Evolutionary conservation across 495 filamentous ascomycete species (phyloP).

Genomic region (Usnea hakonensis): DNA sequence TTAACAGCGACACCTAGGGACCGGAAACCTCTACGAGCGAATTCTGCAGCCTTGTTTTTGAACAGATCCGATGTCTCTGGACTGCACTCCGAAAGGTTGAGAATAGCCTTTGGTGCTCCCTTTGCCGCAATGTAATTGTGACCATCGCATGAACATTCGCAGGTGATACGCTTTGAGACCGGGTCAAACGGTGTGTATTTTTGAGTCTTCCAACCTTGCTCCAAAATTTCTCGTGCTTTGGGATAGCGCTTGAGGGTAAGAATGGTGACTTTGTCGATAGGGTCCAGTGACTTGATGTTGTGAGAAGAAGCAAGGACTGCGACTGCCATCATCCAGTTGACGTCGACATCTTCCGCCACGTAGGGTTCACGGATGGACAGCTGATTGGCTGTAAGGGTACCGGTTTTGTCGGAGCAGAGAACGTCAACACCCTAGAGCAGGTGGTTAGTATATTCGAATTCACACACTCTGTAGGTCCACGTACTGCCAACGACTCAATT

Average conservation of each 20-base stretch:
- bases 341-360: conserved; percentile 65
- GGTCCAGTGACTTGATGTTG: conserved; percentile 69
- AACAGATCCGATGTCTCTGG: conserved; percentile 56
- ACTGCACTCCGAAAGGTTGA: conserved; percentile 57
- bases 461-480: conserved; percentile 22
- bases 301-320: conserved; percentile 68
- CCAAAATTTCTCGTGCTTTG: conserved; percentile 62
- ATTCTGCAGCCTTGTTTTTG: conserved; percentile 62
- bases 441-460: background rate
- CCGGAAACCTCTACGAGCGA: conserved; percentile 74
- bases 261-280: conserved; percentile 70
- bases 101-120: conserved; percentile 67
- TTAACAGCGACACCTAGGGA: conserved; percentile 68
- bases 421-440: conserved; percentile 73
- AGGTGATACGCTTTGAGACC: conserved; percentile 70
- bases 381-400: conserved; percentile 65
- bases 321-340: conserved; percentile 76
- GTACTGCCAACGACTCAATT: conserved; percentile 80
- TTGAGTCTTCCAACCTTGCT: conserved; percentile 63
- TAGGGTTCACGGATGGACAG: conserved; percentile 67
- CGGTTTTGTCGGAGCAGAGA: conserved; percentile 93
- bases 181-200: conserved; percentile 74
- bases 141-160: conserved; percentile 57
- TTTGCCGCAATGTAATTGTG: conserved; percentile 62
- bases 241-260: conserved; percentile 67